These are phyloP conservation scores for Trichoderma orchidacearum DNA, from an alignment of 495 filamentous ascomycete genomes.

Conservation along the genomic window DNA sequence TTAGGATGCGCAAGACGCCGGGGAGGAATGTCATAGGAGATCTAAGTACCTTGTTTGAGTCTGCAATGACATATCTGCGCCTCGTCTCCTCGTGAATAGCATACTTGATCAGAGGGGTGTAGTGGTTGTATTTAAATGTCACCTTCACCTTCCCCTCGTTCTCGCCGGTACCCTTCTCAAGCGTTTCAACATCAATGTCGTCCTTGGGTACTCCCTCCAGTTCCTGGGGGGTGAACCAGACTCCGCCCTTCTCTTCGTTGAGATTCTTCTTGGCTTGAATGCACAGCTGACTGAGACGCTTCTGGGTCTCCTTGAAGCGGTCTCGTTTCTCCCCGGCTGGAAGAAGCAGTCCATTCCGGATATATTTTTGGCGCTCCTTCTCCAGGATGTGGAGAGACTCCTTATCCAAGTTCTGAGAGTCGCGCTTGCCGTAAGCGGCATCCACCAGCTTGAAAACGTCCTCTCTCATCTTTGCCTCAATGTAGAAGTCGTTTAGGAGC, in stretches of 20 bases:
- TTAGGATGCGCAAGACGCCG: background rate
- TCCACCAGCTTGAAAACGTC: slow-evolving; percentile 47
- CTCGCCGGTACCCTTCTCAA: slow-evolving; percentile 61
- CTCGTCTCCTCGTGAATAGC: slow-evolving; percentile 40
- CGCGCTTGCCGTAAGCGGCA: slow-evolving; percentile 29
- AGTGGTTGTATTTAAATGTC: slow-evolving; percentile 49
- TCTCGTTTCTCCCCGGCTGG: slow-evolving; percentile 39
- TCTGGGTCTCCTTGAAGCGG: slow-evolving; percentile 53
- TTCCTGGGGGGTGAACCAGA: slow-evolving; percentile 47
- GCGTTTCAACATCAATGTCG: slow-evolving; percentile 26
- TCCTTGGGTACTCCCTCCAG: slow-evolving; percentile 45
- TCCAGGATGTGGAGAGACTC: slow-evolving; percentile 42
- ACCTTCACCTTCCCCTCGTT: slow-evolving; percentile 29
- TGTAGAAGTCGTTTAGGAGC: slow-evolving; percentile 43
- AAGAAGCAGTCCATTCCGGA: slow-evolving; percentile 41
- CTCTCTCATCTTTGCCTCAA: slow-evolving; percentile 47
- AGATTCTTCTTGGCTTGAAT: slow-evolving; percentile 47
- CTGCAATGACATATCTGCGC: slow-evolving; percentile 40
- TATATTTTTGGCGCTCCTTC: slow-evolving; percentile 43
- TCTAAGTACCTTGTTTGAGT: slow-evolving; percentile 39
- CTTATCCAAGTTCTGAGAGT: slow-evolving; percentile 21
- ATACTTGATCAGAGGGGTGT: slow-evolving; percentile 47
- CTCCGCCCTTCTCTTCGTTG: slow-evolving; percentile 45
- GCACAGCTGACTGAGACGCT: slow-evolving; percentile 39
- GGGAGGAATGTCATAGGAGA: background rate